Conservation (phyloP, 805 yeast species). For the Metschnikowia reukaufii region DNA sequence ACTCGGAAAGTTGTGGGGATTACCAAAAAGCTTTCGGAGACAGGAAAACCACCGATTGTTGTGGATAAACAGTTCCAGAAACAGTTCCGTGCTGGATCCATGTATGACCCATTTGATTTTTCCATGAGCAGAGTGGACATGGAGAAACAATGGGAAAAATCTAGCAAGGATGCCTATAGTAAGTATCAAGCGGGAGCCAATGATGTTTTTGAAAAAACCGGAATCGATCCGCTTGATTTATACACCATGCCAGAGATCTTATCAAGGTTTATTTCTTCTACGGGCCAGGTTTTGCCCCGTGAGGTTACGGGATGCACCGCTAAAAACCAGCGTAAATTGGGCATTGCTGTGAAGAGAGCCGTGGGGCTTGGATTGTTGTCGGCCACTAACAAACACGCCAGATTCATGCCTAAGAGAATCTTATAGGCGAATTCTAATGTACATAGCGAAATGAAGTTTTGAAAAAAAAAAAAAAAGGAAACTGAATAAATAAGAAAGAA, state of each 20-base stretch:
- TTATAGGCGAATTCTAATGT: conserved; percentile 22
- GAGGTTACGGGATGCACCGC: conserved; percentile 66
- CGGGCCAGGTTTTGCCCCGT: conserved; percentile 77
- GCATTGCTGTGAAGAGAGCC: conserved; percentile 78
- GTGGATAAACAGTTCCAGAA: conserved; percentile 37
- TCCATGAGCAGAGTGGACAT: conserved; percentile 56
- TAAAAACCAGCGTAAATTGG: conserved; percentile 65
- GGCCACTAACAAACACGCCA: conserved; percentile 63
- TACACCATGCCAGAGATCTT: conserved; percentile 72
- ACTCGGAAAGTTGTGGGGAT: conserved; percentile 36
- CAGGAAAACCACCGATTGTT: conserved; percentile 34
- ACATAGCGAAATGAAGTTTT: conserved; percentile 1
- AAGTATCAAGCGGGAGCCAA: conserved; percentile 17
- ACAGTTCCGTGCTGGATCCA: conserved; percentile 49
- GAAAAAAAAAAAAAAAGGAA: not conserved
- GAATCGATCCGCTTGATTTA: conserved; percentile 65
- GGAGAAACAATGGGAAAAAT: conserved; percentile 33
- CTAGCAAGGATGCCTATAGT: conserved; percentile 26
- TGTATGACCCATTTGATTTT: conserved; percentile 83
- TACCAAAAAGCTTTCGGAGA: conserved; percentile 33
- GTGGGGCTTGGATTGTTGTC: conserved; percentile 79
- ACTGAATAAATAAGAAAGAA: not conserved
- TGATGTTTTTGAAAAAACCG: conserved; percentile 43
- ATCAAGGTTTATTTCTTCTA: conserved; percentile 61
- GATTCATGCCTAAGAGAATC: conserved; percentile 42